Percentiles rank a stretch among this genome's conserved stretches.
Evolutionary conservation across 116 monocot species (phyloP).

Genomic region (Phalaenopsis hybrid): DNA sequence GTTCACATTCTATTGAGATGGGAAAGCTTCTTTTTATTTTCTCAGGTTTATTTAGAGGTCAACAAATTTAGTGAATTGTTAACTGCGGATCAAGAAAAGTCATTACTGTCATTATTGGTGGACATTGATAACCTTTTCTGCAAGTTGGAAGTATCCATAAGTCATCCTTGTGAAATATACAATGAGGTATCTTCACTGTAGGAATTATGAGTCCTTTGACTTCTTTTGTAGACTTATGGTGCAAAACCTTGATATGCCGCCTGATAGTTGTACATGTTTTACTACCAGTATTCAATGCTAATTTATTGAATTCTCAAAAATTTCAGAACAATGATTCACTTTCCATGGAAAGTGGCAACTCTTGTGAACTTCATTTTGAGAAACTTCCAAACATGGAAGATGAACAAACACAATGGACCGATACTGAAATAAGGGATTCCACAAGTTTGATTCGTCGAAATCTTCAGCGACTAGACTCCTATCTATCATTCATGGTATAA

Average conservation of each 20-base stretch:
- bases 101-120: slow-evolving; percentile 40
- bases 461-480: slow-evolving; percentile 66
- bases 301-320: neutral
- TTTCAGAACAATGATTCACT: slow-evolving; percentile 35
- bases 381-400: slow-evolving; percentile 43
- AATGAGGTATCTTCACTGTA: slow-evolving; percentile 30
- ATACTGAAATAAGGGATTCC: slow-evolving; percentile 44
- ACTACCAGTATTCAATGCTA: neutral
- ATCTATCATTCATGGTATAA: slow-evolving; percentile 59
- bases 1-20: neutral
- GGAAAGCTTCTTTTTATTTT: slow-evolving; percentile 4
- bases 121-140: slow-evolving; percentile 49
- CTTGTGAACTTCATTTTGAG: slow-evolving; percentile 58
- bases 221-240: slow-evolving; percentile 7
- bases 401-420: slow-evolving; percentile 62
- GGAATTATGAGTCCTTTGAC: neutral
- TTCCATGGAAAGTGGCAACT: slow-evolving; percentile 25
- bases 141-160: slow-evolving; percentile 59
- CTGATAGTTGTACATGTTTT: neutral
- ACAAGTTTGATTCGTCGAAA: slow-evolving; percentile 71
- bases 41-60: slow-evolving; percentile 69
- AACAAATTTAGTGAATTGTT: slow-evolving; percentile 44
- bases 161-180: slow-evolving; percentile 39
- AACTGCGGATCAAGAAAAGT: slow-evolving; percentile 41
- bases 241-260: neutral